Evolutionary conservation across 1,284 basidiomycete genomes (phyloP).

Genomic region (Ceratobasidium sp.): DNA sequence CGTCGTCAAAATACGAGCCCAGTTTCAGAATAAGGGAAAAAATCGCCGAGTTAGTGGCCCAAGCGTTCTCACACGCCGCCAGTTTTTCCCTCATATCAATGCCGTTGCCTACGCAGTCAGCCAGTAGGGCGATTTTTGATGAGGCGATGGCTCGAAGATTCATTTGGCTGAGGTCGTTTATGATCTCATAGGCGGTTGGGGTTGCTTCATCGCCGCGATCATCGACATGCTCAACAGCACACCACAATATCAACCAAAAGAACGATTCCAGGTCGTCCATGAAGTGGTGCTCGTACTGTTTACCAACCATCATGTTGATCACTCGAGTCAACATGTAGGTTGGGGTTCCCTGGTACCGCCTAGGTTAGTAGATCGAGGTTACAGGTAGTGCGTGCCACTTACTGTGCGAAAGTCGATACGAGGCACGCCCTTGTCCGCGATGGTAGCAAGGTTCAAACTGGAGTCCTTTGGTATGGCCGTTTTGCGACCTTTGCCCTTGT

Average conservation of each 20-base stretch:
- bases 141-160: not conserved
- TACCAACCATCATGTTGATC: not conserved
- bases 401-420: constrained; percentile 34
- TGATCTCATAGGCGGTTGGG: not conserved
- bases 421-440: not conserved
- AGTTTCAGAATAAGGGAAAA: not conserved
- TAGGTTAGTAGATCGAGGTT: not conserved
- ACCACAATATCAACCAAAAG: constrained; percentile 31
- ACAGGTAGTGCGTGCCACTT: not conserved
- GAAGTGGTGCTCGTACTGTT: not conserved
- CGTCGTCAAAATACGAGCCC: not conserved
- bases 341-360: constrained; percentile 4
- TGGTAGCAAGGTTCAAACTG: not conserved
- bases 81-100: not conserved
- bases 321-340: constrained; percentile 18
- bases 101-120: not conserved
- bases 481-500: too few relatives aligned
- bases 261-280: constrained; percentile 34
- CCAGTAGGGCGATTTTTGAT: not conserved
- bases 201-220: not conserved
- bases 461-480: not conserved
- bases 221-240: constrained; percentile 4
- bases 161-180: not conserved
- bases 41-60: not conserved
- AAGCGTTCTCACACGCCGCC: not conserved